phyloP scores from a whole-genome alignment of 805 yeast genomes.

The Saturnispora hagleri region DNA sequence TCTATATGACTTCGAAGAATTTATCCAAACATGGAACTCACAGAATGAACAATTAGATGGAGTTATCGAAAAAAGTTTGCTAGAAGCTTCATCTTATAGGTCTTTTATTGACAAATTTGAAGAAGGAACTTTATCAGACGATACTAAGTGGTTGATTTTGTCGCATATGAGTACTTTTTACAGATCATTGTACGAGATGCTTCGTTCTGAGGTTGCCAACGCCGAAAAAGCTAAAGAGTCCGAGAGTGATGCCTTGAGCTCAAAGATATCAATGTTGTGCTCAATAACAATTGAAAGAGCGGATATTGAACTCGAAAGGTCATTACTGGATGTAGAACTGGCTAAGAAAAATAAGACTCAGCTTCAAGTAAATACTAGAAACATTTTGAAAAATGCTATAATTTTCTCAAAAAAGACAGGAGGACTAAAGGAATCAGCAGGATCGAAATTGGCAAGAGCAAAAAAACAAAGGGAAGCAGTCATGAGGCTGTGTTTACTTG shows the following conservation, averaged over 20 bases:
- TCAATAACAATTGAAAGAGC: constrained; percentile 40
- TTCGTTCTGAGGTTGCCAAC: constrained; percentile 20
- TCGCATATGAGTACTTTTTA: constrained; percentile 30
- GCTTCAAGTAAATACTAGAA: constrained; percentile 32
- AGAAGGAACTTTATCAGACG: constrained; percentile 11
- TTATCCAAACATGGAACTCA: constrained; percentile 30
- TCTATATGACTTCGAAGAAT: constrained; percentile 19
- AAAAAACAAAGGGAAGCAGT: constrained; percentile 38
- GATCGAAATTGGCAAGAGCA: constrained; percentile 35
- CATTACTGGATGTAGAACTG: constrained; percentile 26
- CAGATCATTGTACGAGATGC: constrained; percentile 32
- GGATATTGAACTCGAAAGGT: constrained; percentile 43
- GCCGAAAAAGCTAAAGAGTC: constrained; percentile 10
- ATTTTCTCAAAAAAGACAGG: constrained; percentile 37
- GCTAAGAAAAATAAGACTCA: constrained; percentile 26
- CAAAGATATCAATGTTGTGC: constrained; percentile 28
- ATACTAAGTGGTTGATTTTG: constrained; percentile 32
- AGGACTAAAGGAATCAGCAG: constrained; percentile 40
- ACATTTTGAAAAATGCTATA: constrained; percentile 38
- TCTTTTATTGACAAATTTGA: constrained; percentile 31
- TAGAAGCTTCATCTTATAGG: constrained; percentile 37
- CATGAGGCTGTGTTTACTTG: constrained; percentile 37
- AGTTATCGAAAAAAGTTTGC: constrained; percentile 31
- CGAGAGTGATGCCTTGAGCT: constrained; percentile 18
- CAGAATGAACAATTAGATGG: constrained; percentile 18